Base-by-base conservation (phyloP, 2,329 filamentous ascomycete genomes). In the Teratosphaeriaceae sp. region DNA sequence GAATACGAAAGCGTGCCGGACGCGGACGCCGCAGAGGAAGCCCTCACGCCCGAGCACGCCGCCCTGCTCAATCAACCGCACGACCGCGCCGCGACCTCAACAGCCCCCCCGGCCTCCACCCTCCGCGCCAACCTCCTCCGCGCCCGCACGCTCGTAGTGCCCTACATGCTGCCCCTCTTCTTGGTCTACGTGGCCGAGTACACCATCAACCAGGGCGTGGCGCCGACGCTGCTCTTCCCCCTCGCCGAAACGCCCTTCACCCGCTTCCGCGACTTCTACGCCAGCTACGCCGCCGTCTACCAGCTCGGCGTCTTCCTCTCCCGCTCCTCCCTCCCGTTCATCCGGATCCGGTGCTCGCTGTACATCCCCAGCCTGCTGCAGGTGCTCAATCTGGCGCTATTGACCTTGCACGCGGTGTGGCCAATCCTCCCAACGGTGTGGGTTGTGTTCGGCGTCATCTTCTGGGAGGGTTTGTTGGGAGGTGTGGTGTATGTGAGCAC, bases 111-210 rank as follows among this genome's bases (percentile, higher is more conserved):
- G n/a, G 34, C 22, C 7, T 23, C 15, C n/a, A 35, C 41, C 38
- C 44, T 64, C 19, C 50, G 51, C 9, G 23, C 58, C 11, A 65
- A 61, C 9, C 64, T 97, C 24, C 69, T 68, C n/a, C 82, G 86
- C 3, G 79, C 84, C 0, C 75, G 69, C 48, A 72, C 74, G 0
- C 72, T 97, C 1, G 83, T 96, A 59, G 70, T 94, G 34, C 79
- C 79, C 8, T 84, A 82, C 63, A 97, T 98, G 88, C 73, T 94
- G 3, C 92, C 92, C 0, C 74, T 98, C 12, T 74, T 97, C 24
- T 70, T 97, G 13, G 92, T 98, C 22, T 98, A 96, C 63, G 78
- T 97, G 26, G 88, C 89, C 44, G 92, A 98, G 69, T 98, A 98
- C 63, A 94, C 86, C 43, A 96, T 97, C 65, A 97, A 97, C 68